phyloP scores from a whole-genome alignment of 192 early-diverging fungal species.

The Linderina pennispora region DNA sequence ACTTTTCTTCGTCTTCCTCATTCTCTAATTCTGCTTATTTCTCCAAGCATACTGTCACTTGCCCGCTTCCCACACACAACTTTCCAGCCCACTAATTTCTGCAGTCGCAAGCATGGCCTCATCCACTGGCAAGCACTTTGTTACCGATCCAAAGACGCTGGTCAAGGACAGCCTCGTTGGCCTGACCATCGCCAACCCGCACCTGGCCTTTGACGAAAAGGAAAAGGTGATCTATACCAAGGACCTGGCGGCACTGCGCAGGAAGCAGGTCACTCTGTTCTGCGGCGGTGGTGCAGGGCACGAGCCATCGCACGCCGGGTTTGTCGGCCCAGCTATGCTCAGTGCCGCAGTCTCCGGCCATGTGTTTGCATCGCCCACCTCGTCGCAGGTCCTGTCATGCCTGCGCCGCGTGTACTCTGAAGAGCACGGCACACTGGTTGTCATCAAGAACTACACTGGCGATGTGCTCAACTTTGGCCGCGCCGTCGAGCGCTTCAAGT shows the following conservation, averaged over 20 bases:
- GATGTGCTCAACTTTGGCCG: slow-evolving; percentile 74
- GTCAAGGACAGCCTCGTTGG: slow-evolving; percentile 59
- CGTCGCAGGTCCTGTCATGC: slow-evolving; percentile 70
- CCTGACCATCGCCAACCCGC: slow-evolving; percentile 52
- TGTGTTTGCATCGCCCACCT: slow-evolving; percentile 82
- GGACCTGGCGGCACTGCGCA: slow-evolving; percentile 47
- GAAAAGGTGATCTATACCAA: slow-evolving; percentile 62
- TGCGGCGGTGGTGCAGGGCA: slow-evolving; percentile 83
- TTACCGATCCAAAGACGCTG: slow-evolving; percentile 53
- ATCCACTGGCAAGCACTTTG: slow-evolving; percentile 52
- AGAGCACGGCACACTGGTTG: slow-evolving; percentile 61
- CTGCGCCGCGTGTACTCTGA: slow-evolving; percentile 55
- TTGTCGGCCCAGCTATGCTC: slow-evolving; percentile 69
- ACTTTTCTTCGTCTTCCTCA: too few species aligned
- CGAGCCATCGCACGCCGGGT: slow-evolving; percentile 78
- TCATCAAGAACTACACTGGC: slow-evolving; percentile 89
- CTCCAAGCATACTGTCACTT: too few species aligned
- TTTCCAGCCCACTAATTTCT: too few species aligned
- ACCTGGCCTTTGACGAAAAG: slow-evolving; percentile 50
- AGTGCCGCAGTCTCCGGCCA: slow-evolving; percentile 74
- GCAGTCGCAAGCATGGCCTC: too few species aligned
- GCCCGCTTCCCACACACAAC: too few species aligned
- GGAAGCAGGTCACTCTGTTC: slow-evolving; percentile 65
- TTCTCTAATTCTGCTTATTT: too few species aligned
- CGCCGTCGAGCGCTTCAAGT: slow-evolving; percentile 73